A percentile compares a stretch with the other conserved stretches of the same genome.
These are phyloP conservation scores for Cucumis hystrix DNA, from an alignment of 306 rosid genomes.

Conservation along the genomic window DNA sequence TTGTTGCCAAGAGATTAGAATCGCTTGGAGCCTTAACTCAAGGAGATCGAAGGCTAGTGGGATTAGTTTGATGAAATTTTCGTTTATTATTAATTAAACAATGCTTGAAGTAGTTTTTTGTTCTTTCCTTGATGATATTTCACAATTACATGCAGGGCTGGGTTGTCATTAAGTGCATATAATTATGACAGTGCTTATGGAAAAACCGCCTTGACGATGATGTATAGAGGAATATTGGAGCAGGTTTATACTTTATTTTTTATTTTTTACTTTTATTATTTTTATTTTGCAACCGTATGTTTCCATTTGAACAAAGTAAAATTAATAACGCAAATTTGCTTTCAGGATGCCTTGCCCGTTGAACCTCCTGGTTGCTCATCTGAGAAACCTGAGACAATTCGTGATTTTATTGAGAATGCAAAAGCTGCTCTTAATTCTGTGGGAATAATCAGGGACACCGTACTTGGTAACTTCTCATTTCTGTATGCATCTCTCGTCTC, in stretches of 20 bases:
- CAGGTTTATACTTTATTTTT: slow-evolving; percentile 43
- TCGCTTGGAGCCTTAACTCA: slow-evolving; percentile 98
- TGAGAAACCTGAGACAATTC: slow-evolving; percentile 57
- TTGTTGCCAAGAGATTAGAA: slow-evolving; percentile 95
- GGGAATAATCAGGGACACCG: slow-evolving; percentile 78
- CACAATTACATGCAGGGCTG: slow-evolving; percentile 53
- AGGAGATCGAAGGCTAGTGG: slow-evolving; percentile 91
- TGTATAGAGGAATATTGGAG: slow-evolving; percentile 94
- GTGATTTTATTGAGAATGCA: slow-evolving; percentile 63
- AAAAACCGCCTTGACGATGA: slow-evolving; percentile 65
- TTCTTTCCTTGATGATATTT: slow-evolving; percentile 10
- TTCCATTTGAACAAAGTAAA: not conserved
- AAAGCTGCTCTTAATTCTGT: slow-evolving; percentile 85
- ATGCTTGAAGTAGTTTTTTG: slow-evolving; percentile 1
- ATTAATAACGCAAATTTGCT: slow-evolving; percentile 9
- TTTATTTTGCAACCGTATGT: not conserved
- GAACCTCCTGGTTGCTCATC: slow-evolving; percentile 88
- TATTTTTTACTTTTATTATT: not conserved
- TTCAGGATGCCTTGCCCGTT: slow-evolving; percentile 78
- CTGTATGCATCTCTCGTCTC: not conserved
- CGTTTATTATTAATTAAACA: slow-evolving; percentile 6
- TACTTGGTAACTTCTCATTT: slow-evolving; percentile 33
- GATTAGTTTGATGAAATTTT: not conserved
- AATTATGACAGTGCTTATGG: slow-evolving; percentile 94
- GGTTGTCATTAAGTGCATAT: slow-evolving; percentile 79